A percentile compares a stretch with the other conserved stretches of the same genome.
Evolutionary conservation across 1,284 basidiomycete species (phyloP).

Genomic region (Sphaerobolus stellatus): DNA sequence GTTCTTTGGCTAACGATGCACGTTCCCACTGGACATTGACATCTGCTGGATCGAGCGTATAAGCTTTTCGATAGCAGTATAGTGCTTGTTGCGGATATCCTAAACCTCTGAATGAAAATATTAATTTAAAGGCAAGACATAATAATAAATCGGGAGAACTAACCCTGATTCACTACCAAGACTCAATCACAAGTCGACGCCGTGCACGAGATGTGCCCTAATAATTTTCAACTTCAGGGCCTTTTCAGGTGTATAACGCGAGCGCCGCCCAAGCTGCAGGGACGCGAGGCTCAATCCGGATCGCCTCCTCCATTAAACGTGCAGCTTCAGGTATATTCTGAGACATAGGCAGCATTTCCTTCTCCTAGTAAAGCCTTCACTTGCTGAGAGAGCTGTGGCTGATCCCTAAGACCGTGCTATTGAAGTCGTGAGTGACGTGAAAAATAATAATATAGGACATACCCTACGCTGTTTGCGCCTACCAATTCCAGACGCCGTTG

Average conservation of each 20-base stretch:
- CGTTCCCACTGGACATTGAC: slow-evolving; percentile 90
- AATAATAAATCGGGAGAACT: slow-evolving; percentile 16
- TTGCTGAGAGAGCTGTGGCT: slow-evolving; percentile 75
- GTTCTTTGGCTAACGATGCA: slow-evolving; percentile 77
- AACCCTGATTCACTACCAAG: slow-evolving; percentile 77
- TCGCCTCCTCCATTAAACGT: slow-evolving; percentile 85
- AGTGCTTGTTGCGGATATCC: slow-evolving; percentile 83
- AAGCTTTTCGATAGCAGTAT: slow-evolving; percentile 88
- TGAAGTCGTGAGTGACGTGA: background rate
- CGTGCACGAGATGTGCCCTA: slow-evolving; percentile 84
- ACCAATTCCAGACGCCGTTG: slow-evolving; percentile 71
- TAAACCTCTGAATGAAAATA: slow-evolving; percentile 47
- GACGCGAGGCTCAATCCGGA: slow-evolving; percentile 89
- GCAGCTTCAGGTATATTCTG: slow-evolving; percentile 69
- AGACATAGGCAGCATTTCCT: slow-evolving; percentile 86
- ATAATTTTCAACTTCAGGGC: slow-evolving; percentile 86
- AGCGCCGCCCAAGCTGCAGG: slow-evolving; percentile 84
- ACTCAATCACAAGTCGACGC: slow-evolving; percentile 85
- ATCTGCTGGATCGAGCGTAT: slow-evolving; percentile 77
- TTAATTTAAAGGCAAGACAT: background rate
- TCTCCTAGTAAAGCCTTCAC: slow-evolving; percentile 80
- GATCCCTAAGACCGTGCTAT: slow-evolving; percentile 38
- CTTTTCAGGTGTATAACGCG: slow-evolving; percentile 68
- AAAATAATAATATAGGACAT: slow-evolving; percentile 36
- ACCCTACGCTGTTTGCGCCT: slow-evolving; percentile 35